Percentiles rank a stretch among this genome's conserved stretches.
These are phyloP conservation scores for Aristolochia californica DNA, from an alignment of 164 flowering plant genomes.

Conservation along the genomic window DNA sequence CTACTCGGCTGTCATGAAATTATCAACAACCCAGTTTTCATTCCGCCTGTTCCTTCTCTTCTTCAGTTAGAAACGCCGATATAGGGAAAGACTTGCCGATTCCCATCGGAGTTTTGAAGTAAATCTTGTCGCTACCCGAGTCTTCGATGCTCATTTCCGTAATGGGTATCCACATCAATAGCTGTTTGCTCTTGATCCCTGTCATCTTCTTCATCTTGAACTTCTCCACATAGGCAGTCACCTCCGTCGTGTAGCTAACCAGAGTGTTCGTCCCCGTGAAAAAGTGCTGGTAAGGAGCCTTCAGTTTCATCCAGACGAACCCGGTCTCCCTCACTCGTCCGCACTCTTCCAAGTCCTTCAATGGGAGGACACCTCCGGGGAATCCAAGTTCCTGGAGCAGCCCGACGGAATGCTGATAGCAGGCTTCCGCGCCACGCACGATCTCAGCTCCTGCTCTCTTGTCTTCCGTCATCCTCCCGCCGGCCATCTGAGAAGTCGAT, in stretches of 20 bases:
- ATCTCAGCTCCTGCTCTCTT: constrained; percentile 55
- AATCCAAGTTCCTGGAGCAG: constrained; percentile 73
- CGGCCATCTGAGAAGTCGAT: constrained; percentile 12
- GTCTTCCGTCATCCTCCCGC: constrained; percentile 3
- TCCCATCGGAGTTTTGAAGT: constrained; percentile 14
- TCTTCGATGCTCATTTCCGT: constrained; percentile 73
- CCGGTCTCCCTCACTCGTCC: constrained; percentile 71
- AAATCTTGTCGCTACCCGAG: constrained; percentile 21
- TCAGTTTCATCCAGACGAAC: constrained; percentile 89
- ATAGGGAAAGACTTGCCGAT: constrained; percentile 11
- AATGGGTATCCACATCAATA: constrained; percentile 76
- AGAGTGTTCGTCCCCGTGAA: constrained; percentile 43
- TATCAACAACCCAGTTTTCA: too few species aligned
- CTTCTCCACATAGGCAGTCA: constrained; percentile 73
- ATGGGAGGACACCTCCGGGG: constrained; percentile 66
- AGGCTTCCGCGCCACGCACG: constrained; percentile 55
- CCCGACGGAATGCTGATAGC: constrained; percentile 44
- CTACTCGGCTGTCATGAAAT: too few species aligned
- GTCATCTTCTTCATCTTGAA: constrained; percentile 68
- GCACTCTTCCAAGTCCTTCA: constrained; percentile 67
- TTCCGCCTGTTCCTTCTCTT: background rate
- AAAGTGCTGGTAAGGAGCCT: constrained; percentile 63
- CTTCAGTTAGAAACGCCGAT: constrained; percentile 8
- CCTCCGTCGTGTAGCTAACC: constrained; percentile 64
- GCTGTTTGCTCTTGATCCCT: constrained; percentile 69